phyloP scores from a whole-genome alignment of 2,329 filamentous ascomycete genomes.

The Diaporthe sp. region DNA sequence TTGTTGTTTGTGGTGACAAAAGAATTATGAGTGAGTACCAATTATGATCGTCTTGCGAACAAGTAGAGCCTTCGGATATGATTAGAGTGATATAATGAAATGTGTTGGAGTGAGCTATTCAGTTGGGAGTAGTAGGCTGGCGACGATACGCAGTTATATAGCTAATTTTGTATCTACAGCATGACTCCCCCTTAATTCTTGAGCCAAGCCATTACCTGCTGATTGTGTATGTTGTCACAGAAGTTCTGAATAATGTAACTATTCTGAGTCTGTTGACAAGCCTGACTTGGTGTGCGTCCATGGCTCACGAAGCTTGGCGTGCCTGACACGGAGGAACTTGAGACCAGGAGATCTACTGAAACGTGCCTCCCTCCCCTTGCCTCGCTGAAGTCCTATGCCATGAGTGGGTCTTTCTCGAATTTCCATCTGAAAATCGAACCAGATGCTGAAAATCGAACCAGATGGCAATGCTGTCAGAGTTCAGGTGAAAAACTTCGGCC shows the following conservation, averaged over 20 bases:
- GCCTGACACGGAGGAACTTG: background rate
- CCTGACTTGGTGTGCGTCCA: background rate
- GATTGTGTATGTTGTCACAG: background rate
- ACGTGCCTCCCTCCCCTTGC: background rate
- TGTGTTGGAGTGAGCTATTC: background rate
- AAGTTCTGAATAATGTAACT: background rate
- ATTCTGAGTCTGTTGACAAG: background rate
- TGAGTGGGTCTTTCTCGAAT: background rate
- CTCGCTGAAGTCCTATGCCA: background rate
- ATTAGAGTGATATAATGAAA: no score
- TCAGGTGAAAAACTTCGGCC: background rate
- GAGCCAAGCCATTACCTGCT: background rate
- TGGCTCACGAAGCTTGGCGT: background rate
- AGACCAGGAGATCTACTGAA: slow-evolving; percentile 1
- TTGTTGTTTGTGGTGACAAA: background rate
- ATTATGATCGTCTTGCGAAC: background rate
- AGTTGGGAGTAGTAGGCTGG: background rate
- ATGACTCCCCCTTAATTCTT: background rate
- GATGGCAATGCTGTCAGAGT: background rate
- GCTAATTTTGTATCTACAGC: background rate
- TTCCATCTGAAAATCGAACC: background rate
- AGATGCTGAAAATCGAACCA: background rate
- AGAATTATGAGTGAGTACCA: fast-evolving
- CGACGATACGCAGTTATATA: background rate
- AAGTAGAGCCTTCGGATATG: background rate